Evolutionary conservation across 2,329 filamentous ascomycete species (phyloP), one percentile per base, ranked within the genome.

Genomic region (Didymella sp.): DNA sequence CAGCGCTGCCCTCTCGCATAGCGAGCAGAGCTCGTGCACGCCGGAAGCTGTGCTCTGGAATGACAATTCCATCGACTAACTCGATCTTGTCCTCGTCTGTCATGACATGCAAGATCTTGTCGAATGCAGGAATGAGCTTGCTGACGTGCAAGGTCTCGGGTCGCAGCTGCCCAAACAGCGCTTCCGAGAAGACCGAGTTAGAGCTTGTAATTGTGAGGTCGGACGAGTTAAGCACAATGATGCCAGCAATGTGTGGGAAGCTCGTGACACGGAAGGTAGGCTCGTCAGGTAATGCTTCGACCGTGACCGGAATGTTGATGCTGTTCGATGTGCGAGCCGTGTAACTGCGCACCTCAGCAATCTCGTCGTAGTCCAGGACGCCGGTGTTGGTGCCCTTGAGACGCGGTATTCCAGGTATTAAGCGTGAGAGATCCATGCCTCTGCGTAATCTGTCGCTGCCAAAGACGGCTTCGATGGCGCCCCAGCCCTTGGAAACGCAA

Each of bases 191-290:
- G 19, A 96, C 94, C 3, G 92, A 91, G 75, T 99, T 99, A 8
- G 93, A 95, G 77, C 93, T 97, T 72, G 90, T 90, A 68, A 99
- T 90, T 46, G 86, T 85, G 62, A 98, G 82, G 0, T 84, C 87
- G 27, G 87, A 80, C 1, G 94, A 89, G n/a, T 90, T 89, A 12
- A 99, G 82, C 8, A 99, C 93, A 71, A 99, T 88, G 69, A 99
- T 97, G 45, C 95, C 95, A 52, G 95, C 95, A 77, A 99, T 97
- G 73, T 99, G 94, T 15, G 95, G 95, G 63, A 97, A 96, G 72
- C 92, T 96, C 15, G 94, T 96, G 40, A 99, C 85, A 48, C 91
- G 87, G 62, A 99, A 84, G 63, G 91, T 87, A 17, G 86, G 84
- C 64, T 88, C 82, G 38, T 85, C 87, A 30, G 86, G 84, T 2